Evolutionary conservation across 2,329 filamentous ascomycete species (phyloP), one percentile per base, ranked within the genome.

Genomic region (Clarireedia paspali): DNA sequence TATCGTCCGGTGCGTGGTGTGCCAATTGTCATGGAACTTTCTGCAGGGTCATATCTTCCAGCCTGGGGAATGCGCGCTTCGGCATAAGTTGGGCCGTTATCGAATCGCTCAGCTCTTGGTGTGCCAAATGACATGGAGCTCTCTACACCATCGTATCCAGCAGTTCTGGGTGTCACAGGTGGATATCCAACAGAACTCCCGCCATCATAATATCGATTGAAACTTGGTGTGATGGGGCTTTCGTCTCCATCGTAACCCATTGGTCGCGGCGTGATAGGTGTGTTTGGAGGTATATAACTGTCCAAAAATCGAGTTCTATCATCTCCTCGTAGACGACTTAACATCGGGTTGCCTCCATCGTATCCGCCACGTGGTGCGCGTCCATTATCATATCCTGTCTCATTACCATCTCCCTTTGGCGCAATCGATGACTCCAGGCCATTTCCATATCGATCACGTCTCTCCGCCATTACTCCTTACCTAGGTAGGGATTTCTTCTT

Each of bases 391-490:
- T 49, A 54, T 49, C 52, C 52, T 54, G 44, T 54, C 20, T 44
- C 51, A 49, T 49, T 54, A 9, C 34, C 34, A 49, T 54, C 27
- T 40, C 17, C 45, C 48, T 34, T 40, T 14, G 24, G 44, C 52
- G 52, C 52, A 49, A 54, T 40, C n/a, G 52, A 42, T 54, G 52
- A 24, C 12, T 49, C 24, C 20, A 44, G 44, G 15, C 44, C 36
- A 14, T 6, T 40, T 1, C 52, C 45, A 49, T 54, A 54, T 17
- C 52, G 52, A 54, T 54, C 52, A 30, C 52, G 52, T 24, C 47
- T 54, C 36, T 54, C 52, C 1, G 45, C 44, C 52, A 54, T 54
- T 54, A 49, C 47, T 49, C 52, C 52, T 44, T 42, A 54, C 52
- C 52, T 42, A 17, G 34, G 52, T 42, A 54, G 52, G 52, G 52